Percentiles rank a stretch among this genome's conserved stretches.
phyloP scores from a whole-genome alignment of 2,329 filamentous ascomycete species.

The Cladosporium phlei region DNA sequence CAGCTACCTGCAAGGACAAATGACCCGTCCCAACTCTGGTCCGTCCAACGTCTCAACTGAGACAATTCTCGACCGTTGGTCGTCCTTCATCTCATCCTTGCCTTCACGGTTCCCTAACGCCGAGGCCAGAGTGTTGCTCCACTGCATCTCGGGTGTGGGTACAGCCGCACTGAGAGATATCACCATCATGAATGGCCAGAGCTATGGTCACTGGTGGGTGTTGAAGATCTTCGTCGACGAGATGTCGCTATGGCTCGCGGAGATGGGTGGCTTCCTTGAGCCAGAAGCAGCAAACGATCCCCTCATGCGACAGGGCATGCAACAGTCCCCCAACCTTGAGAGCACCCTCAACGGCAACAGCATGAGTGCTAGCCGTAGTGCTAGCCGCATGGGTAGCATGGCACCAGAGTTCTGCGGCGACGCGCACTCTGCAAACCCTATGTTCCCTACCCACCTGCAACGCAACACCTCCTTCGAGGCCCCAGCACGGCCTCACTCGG shows the following conservation, averaged over 20 bases:
- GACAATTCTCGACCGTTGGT: conserved; percentile 74
- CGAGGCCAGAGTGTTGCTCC: conserved; percentile 66
- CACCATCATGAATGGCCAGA: conserved; percentile 70
- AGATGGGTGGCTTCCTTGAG: conserved; percentile 81
- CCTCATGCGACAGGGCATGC: conserved; percentile 2
- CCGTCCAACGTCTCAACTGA: conserved; percentile 41
- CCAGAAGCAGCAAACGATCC: conserved; percentile 19
- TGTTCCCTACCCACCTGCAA: conserved; percentile 10
- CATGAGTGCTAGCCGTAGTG: conserved; percentile 23
- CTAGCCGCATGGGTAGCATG: conserved; percentile 32
- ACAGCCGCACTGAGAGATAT: conserved; percentile 76
- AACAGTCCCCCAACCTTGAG: conserved; percentile 20
- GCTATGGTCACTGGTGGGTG: conserved; percentile 90
- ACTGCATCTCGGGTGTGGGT: conserved; percentile 69
- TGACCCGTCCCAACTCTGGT: conserved; percentile 14
- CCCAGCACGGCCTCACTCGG: neutral
- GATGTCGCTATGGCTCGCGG: conserved; percentile 84
- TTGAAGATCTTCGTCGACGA: conserved; percentile 95
- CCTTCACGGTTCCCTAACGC: conserved; percentile 70
- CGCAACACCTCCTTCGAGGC: conserved; percentile 7
- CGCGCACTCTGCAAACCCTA: conserved; percentile 17
- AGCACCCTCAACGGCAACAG: conserved; percentile 18
- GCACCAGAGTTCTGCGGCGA: conserved; percentile 22
- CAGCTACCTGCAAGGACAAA: conserved; percentile 36
- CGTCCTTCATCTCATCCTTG: conserved; percentile 64